Conservation (phyloP, 345 rosid genomes). For the Litchi chinensis region DNA sequence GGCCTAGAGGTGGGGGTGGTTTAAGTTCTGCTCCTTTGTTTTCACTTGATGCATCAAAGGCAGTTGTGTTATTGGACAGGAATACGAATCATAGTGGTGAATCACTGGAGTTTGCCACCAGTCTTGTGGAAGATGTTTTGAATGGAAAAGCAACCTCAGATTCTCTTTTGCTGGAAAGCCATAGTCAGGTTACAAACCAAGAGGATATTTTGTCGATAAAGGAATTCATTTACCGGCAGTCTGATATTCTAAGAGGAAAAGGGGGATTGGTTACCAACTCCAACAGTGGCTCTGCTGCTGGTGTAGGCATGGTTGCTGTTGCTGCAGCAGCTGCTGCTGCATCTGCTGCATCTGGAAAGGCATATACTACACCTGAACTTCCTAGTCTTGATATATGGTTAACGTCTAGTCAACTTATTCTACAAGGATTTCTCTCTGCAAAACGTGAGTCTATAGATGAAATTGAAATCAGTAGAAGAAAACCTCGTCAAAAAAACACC, state of each 20-base stretch:
- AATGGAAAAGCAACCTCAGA: conserved; percentile 71
- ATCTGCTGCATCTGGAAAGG: conserved; percentile 69
- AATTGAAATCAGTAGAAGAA: conserved; percentile 53
- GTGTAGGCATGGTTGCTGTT: conserved; percentile 82
- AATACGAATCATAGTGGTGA: conserved; percentile 47
- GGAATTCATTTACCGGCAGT: conserved; percentile 71
- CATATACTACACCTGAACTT: conserved; percentile 54
- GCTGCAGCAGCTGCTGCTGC: conserved; percentile 94
- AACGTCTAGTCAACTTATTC: conserved; percentile 57
- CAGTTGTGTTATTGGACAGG: conserved; percentile 69
- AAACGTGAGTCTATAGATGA: conserved; percentile 52
- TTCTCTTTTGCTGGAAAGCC: conserved; percentile 74
- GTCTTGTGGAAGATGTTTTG: conserved; percentile 77
- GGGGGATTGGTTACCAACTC: conserved; percentile 57
- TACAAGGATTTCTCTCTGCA: conserved; percentile 58
- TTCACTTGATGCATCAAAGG: conserved; percentile 77
- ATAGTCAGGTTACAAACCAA: conserved; percentile 53
- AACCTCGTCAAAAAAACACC: conserved; percentile 50
- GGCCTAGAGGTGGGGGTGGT: conserved; percentile 61
- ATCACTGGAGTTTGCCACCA: conserved; percentile 66
- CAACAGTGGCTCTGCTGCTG: conserved; percentile 58
- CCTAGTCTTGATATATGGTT: conserved; percentile 72
- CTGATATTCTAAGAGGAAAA: conserved; percentile 79
- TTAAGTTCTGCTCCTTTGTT: conserved; percentile 67
- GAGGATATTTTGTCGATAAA: conserved; percentile 66